These are phyloP conservation scores for Penicillium frequentans DNA, from an alignment of 2,329 filamentous ascomycete genomes.

Conservation along the genomic window DNA sequence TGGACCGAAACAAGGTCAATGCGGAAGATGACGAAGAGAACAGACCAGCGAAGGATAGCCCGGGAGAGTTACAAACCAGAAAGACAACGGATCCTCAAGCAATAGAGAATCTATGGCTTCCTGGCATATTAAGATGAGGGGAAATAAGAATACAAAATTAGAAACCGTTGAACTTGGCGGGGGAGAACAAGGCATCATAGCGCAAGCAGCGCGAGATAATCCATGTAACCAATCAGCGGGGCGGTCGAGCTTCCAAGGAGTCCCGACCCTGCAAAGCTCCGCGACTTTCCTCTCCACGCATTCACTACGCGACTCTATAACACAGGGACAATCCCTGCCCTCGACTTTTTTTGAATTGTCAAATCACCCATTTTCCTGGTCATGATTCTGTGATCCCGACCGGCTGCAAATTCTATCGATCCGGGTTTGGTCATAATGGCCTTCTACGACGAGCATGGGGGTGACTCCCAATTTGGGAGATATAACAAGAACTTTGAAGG, in stretches of 20 bases:
- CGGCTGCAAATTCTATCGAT: conserved; percentile 1
- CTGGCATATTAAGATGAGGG: neutral
- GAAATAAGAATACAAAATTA: neutral
- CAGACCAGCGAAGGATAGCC: neutral
- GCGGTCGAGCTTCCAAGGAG: neutral
- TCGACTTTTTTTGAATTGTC: neutral
- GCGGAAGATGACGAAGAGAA: neutral
- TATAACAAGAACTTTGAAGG: conserved; percentile 35
- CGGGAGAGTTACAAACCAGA: neutral
- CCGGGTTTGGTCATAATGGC: conserved; percentile 31
- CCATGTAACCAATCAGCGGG: conserved; percentile 3
- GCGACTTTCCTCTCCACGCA: conserved; percentile 3
- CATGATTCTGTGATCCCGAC: conserved; percentile 5
- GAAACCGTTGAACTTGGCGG: conserved; percentile 1
- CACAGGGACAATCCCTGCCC: neutral
- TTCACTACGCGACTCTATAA: neutral
- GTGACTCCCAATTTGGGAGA: conserved; percentile 34
- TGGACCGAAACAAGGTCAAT: neutral
- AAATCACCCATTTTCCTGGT: neutral
- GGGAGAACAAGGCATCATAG: conserved; percentile 4
- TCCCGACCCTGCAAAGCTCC: conserved; percentile 5
- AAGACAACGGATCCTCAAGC: neutral
- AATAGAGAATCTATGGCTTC: neutral
- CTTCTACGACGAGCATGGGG: conserved; percentile 40
- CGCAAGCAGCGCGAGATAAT: neutral